phyloP scores from a whole-genome alignment of 2,329 filamentous ascomycete genomes.

The Diplocarpon rosae region DNA sequence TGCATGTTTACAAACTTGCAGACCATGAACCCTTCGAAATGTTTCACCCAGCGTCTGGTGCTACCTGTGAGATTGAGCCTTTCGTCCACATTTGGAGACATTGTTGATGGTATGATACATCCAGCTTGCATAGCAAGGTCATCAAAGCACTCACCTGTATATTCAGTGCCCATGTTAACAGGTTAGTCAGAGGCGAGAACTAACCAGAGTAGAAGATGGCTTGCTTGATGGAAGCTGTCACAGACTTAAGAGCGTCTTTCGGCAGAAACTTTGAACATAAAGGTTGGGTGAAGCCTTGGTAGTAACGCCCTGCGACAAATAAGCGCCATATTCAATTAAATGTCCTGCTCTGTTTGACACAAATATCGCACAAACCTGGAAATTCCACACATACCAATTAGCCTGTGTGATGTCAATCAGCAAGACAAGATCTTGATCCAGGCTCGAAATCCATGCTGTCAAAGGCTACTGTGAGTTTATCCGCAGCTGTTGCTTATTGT shows the following conservation, averaged over 20 bases:
- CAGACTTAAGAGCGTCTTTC: slow-evolving; percentile 37
- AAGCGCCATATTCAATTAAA: too few relatives aligned
- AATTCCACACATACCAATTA: slow-evolving; percentile 31
- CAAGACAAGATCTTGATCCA: slow-evolving; percentile 30
- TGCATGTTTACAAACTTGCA: slow-evolving; percentile 37
- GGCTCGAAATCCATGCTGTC: slow-evolving; percentile 29
- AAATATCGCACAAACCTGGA: too few relatives aligned
- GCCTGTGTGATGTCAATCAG: slow-evolving; percentile 42
- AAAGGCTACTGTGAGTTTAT: slow-evolving; percentile 33
- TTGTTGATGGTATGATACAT: slow-evolving; percentile 44
- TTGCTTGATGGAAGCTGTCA: slow-evolving; percentile 37
- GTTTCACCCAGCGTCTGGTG: slow-evolving; percentile 44
- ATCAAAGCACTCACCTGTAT: slow-evolving; percentile 33
- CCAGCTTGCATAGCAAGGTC: slow-evolving; percentile 41
- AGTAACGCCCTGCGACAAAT: slow-evolving; percentile 41
- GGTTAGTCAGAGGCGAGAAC: slow-evolving; percentile 7
- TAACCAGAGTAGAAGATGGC: slow-evolving; percentile 47
- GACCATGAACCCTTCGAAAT: slow-evolving; percentile 36
- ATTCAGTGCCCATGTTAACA: not conserved
- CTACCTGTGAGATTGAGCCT: slow-evolving; percentile 38
- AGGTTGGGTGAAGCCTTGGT: slow-evolving; percentile 47
- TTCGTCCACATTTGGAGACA: slow-evolving; percentile 29
- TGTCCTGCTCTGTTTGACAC: too few relatives aligned
- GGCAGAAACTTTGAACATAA: slow-evolving; percentile 43
- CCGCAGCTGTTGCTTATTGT: slow-evolving; percentile 30